Conservation (phyloP, 2,329 filamentous ascomycete species). For the Blastomyces silverae region DNA sequence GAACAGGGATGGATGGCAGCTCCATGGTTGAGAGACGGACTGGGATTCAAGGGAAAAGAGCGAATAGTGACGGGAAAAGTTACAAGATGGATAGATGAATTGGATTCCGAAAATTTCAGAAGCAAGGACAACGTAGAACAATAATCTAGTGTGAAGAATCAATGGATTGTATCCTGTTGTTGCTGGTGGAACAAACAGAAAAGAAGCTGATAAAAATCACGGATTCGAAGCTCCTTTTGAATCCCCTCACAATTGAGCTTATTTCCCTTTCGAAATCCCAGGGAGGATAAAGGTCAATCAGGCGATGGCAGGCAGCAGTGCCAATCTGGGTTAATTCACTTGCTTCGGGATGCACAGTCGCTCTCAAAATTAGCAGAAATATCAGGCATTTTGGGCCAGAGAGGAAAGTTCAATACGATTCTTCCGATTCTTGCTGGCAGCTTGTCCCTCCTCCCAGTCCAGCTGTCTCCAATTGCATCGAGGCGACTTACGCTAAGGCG, state of each 20-base stretch:
- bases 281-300: neutral
- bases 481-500: neutral
- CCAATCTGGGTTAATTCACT: neutral
- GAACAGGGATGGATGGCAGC: slow-evolving; percentile 19
- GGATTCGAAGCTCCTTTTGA: neutral
- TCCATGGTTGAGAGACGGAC: slow-evolving; percentile 14
- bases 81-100: neutral
- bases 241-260: neutral
- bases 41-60: neutral
- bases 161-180: neutral
- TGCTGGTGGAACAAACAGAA: neutral
- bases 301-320: neutral
- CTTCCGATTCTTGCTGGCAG: neutral
- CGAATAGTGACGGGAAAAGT: neutral
- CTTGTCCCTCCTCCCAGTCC: no score
- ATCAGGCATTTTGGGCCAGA: neutral
- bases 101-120: neutral
- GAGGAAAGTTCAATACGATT: neutral
- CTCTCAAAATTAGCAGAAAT: no score
- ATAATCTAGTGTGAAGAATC: neutral
- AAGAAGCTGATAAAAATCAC: neutral
- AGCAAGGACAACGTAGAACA: neutral
- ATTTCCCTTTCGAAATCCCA: neutral
- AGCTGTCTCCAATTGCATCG: neutral
- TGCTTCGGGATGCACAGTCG: no score